Evolutionary conservation across 805 yeast species (phyloP), one percentile per base, ranked within the genome.

Genomic region (Komagataella populi): DNA sequence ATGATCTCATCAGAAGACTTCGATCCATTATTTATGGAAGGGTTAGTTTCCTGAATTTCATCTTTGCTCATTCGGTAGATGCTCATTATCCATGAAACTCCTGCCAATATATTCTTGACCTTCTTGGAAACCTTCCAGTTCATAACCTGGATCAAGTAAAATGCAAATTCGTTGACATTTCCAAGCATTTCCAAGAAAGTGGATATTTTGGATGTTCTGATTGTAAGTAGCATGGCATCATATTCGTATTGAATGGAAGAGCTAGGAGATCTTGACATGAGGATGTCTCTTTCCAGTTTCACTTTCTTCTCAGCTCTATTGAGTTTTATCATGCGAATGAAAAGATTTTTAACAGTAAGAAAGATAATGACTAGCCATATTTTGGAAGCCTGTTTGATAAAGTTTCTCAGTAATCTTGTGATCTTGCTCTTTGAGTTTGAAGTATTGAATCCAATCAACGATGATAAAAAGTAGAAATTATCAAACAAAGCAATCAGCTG

Each of bases 81-180:
- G 48, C 62, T 58, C 23, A 60, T 55, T 0, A 62, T 46, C 69
- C 69, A 65, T 47, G 66, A 61, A 1, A 63, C 50, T 18, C 59
- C 43, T 23, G 60, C 60, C 44, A 63, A 56, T 18, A 60, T 23
- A 44, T 54, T 57, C 44, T 50, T 54, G 14, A 62, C 12, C 43
- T 56, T 10, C 20, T 51, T 54, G 3, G 67, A 64, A 14, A 65
- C 48, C 48, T 52, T 55, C 17, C 60, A 48, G 6, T 50, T 54
- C 44, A 52, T 55, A 6, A 63, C 55, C 17, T 66, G 52, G 36
- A 57, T 60, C 36, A 64, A 45, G 47, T 63, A 63, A 43, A 66
- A 50, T 1, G 64, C 36, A 6, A 66, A 51, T 47, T 66, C 70
- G 52, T 63, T 62, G 4, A 60, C 45, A 51, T 63, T 64, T 6